These are phyloP conservation scores for Aaosphaeria arxii DNA, from an alignment of 2,329 filamentous ascomycete species.

Conservation along the genomic window DNA sequence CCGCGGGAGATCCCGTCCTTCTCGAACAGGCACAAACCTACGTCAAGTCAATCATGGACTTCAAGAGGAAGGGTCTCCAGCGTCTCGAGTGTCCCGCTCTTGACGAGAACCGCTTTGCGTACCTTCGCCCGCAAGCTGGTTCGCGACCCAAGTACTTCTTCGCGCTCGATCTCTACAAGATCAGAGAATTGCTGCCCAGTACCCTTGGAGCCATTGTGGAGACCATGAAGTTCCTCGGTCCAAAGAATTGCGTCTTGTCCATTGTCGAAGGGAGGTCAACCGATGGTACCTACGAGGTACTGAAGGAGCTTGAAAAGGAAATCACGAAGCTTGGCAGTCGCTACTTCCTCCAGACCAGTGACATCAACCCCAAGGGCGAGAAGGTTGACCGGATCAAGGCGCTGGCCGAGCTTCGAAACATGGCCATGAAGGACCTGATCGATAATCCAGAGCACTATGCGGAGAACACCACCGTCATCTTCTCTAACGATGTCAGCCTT, in stretches of 20 bases:
- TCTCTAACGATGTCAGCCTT: constrained; percentile 75
- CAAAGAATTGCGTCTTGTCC: constrained; percentile 51
- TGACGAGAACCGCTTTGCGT: constrained; percentile 13
- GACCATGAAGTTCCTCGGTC: constrained; percentile 49
- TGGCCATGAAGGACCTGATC: constrained; percentile 50
- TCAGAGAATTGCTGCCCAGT: constrained; percentile 46
- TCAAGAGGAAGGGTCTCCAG: constrained; percentile 9
- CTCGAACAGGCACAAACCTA: not conserved
- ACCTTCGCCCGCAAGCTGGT: constrained; percentile 8
- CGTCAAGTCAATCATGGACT: not conserved
- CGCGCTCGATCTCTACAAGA: constrained; percentile 52
- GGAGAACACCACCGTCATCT: constrained; percentile 83
- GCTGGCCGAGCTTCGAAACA: constrained; percentile 53
- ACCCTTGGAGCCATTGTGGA: constrained; percentile 54
- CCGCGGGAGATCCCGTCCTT: not conserved
- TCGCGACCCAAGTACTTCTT: constrained; percentile 41
- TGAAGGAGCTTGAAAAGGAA: constrained; percentile 40
- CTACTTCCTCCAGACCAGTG: constrained; percentile 45
- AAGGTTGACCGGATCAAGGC: constrained; percentile 42
- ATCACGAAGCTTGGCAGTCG: constrained; percentile 34
- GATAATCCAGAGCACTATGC: constrained; percentile 79
- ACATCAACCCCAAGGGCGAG: constrained; percentile 40
- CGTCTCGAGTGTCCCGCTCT: constrained; percentile 17
- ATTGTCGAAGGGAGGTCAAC: constrained; percentile 56
- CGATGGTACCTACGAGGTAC: constrained; percentile 54